Evolutionary conservation across 75 land plant genomes (phyloP).

Genomic region (Picea glauca): DNA sequence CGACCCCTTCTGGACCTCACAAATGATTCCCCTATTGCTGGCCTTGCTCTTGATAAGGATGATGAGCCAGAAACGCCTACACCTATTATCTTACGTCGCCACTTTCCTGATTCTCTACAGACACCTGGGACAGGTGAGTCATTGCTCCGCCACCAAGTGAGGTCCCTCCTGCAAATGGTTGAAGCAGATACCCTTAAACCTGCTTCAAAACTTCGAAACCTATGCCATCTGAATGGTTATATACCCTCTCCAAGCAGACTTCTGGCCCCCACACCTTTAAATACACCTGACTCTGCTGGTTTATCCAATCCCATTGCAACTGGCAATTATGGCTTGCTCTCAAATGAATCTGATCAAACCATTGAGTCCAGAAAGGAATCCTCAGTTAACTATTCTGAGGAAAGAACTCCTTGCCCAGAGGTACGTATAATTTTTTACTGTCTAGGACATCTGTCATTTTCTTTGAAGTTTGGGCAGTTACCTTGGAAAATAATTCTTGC

Average conservation of each 20-base stretch:
- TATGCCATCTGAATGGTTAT: slow-evolving; percentile 11
- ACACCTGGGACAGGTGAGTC: slow-evolving; percentile 66
- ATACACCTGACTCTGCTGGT: slow-evolving; percentile 37
- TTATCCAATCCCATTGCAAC: background rate
- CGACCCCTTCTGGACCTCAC: slow-evolving; percentile 55
- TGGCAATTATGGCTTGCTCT: background rate
- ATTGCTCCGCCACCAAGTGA: slow-evolving; percentile 58
- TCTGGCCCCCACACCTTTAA: slow-evolving; percentile 65
- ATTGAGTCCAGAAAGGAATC: background rate
- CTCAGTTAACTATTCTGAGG: too few species aligned
- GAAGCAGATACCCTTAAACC: slow-evolving; percentile 36
- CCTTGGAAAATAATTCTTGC: background rate
- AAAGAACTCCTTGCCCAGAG: background rate
- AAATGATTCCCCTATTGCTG: slow-evolving; percentile 76
- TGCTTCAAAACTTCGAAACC: slow-evolving; percentile 6
- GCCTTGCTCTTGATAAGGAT: slow-evolving; percentile 28
- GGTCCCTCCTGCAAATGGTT: slow-evolving; percentile 54
- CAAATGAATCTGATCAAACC: slow-evolving; percentile 2
- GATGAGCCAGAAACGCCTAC: slow-evolving; percentile 28
- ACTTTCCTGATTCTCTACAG: background rate
- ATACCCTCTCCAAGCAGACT: slow-evolving; percentile 37
- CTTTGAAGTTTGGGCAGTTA: background rate
- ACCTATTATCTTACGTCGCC: slow-evolving; percentile 1
- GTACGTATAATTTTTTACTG: background rate
- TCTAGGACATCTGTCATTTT: background rate